A percentile compares a stretch with the other conserved stretches of the same genome.
Evolutionary conservation across 1,284 basidiomycete species (phyloP).

Genomic region (Fomitopsis pinicola): DNA sequence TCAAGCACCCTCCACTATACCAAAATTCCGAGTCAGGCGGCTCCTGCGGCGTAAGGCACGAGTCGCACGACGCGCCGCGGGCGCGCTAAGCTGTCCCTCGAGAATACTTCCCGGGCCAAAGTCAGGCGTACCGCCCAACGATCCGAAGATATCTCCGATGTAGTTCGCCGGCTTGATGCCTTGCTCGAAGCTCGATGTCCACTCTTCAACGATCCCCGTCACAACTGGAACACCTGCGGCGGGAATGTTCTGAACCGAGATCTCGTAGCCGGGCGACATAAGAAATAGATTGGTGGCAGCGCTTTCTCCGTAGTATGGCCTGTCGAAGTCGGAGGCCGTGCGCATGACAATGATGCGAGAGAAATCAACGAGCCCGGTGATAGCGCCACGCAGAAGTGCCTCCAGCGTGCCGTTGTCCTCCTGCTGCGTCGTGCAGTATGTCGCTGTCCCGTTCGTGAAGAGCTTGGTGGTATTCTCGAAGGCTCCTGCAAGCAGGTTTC

Average conservation of each 20-base stretch:
- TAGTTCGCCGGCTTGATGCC: slow-evolving; percentile 28
- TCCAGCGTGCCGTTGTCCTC: slow-evolving; percentile 48
- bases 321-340: slow-evolving; percentile 41
- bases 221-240: slow-evolving; percentile 28
- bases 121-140: neutral
- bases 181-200: slow-evolving; percentile 21
- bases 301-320: slow-evolving; percentile 28
- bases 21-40: too few species aligned
- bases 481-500: slow-evolving; percentile 32
- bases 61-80: too few species aligned
- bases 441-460: slow-evolving; percentile 34
- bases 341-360: slow-evolving; percentile 41
- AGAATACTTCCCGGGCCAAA: neutral
- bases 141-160: slow-evolving; percentile 25
- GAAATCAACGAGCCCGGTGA: slow-evolving; percentile 39
- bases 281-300: slow-evolving; percentile 19
- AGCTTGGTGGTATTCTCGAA: slow-evolving; percentile 39
- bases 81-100: too few species aligned
- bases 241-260: slow-evolving; percentile 25
- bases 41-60: too few species aligned
- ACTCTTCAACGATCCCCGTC: slow-evolving; percentile 25
- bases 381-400: slow-evolving; percentile 36
- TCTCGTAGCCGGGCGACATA: slow-evolving; percentile 17
- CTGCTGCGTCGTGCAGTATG: slow-evolving; percentile 41
- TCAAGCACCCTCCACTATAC: too few species aligned